A percentile compares a stretch with the other conserved stretches of the same genome.
Conservation (phyloP, 257 asterid genomes). For the Solanum gandarillasii region DNA sequence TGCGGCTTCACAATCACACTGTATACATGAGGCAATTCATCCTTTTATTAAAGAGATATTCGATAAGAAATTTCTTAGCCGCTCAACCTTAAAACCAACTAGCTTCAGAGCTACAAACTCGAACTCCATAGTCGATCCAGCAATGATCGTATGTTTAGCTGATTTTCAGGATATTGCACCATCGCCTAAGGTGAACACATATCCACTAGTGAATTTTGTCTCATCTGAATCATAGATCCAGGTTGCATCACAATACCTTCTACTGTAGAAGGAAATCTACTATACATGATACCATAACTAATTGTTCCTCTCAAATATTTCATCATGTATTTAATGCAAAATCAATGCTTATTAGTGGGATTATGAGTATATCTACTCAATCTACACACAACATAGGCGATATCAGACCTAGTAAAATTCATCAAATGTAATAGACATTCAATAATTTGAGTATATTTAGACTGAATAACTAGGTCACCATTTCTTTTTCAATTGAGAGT, state of each 20-base stretch:
- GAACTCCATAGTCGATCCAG: background rate
- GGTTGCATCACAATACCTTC: background rate
- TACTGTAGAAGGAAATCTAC: too few species aligned
- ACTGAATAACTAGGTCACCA: too few species aligned
- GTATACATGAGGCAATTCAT: background rate
- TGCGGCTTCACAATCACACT: background rate
- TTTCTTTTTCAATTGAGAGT: too few species aligned
- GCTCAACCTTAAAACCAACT: too few species aligned
- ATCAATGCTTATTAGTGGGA: too few species aligned
- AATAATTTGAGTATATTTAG: too few species aligned
- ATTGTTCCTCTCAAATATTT: background rate
- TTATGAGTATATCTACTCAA: too few species aligned
- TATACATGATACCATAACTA: background rate
- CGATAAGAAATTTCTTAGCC: accelerated
- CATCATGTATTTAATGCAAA: background rate
- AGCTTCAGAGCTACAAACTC: background rate
- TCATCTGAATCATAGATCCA: background rate
- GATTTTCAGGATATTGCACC: background rate
- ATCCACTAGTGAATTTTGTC: background rate
- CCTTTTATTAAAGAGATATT: background rate
- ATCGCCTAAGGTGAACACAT: background rate
- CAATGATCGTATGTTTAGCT: background rate
- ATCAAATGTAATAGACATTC: background rate
- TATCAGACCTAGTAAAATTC: background rate
- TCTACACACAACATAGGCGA: too few species aligned